Percentiles rank a stretch among this genome's conserved stretches.
Evolutionary conservation across 2,329 filamentous ascomycete species (phyloP).

Genomic region (Gaeumannomyces sp.): DNA sequence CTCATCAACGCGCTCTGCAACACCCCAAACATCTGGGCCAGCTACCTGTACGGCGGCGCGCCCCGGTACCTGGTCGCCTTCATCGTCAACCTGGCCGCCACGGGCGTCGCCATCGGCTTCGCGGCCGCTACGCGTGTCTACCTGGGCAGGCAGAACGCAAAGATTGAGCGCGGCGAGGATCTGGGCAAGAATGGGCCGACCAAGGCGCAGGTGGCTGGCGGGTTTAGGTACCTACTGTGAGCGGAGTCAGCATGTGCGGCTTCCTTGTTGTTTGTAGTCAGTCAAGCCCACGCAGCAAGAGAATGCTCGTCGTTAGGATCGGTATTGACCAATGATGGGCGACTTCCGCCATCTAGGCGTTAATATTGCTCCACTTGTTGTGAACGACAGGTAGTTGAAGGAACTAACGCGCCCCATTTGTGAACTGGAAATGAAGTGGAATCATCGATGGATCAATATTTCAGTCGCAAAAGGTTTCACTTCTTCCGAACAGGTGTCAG

Average conservation of each 20-base stretch:
- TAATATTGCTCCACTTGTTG: too few relatives aligned
- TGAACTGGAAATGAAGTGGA: too few relatives aligned
- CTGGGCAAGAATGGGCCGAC: constrained; percentile 23
- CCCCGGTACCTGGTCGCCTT: constrained; percentile 23
- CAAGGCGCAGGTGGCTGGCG: constrained; percentile 20
- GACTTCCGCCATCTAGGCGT: too few relatives aligned
- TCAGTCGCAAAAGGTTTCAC: too few relatives aligned
- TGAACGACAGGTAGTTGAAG: too few relatives aligned
- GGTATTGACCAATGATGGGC: too few relatives aligned
- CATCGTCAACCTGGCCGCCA: constrained; percentile 22
- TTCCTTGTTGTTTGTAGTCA: too few relatives aligned
- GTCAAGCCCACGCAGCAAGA: too few relatives aligned
- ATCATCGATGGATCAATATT: too few relatives aligned
- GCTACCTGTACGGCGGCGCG: constrained; percentile 22
- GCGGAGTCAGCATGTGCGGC: background rate
- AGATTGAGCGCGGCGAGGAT: constrained; percentile 21
- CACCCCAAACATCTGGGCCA: constrained; percentile 24
- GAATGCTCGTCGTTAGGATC: too few relatives aligned
- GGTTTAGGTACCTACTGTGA: constrained; percentile 19
- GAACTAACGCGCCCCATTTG: too few relatives aligned
- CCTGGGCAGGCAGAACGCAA: constrained; percentile 21
- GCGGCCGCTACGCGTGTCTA: constrained; percentile 22
- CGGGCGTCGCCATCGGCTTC: constrained; percentile 22
- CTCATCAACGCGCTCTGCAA: constrained; percentile 24
- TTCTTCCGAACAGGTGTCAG: too few relatives aligned